Evolutionary conservation across 2,329 filamentous ascomycete species (phyloP), one percentile per base, ranked within the genome.

Genomic region (Aspergillus tamarii): DNA sequence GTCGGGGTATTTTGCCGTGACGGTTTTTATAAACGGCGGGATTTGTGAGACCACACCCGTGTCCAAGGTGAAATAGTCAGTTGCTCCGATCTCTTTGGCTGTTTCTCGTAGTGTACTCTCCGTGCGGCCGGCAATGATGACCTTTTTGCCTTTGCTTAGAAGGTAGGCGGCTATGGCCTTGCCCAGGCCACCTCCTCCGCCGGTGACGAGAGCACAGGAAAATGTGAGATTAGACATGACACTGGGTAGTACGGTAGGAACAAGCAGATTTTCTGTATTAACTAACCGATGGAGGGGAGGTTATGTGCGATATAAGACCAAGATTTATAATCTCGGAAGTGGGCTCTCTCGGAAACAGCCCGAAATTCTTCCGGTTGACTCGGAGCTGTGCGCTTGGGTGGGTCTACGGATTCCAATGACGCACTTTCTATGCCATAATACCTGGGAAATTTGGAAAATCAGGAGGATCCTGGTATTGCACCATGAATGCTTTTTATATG

Each of bases 41-140:
- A 75, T 71, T 1, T 76, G 70, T 0, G 72, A 58, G 0, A 80
- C 78, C 4, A 82, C 74, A 58, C 85, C 82, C 0, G 83, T 85
- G 69, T 88, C 85, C 0, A 83, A 75, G 28, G 79, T 78, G 64
- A 87, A 87, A 68, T 87, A 88, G 0, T 76, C 81, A 0, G 77
- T 76, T 2, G 82, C 81, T 0, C 80, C 80, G 19, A 88, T 78
- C 39, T 80, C 76, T 53, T 75, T 69, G 1, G 80, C 74, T 0
- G 84, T 79, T 1, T 73, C 65, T 58, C 81, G 73, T 1, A 88
- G 79, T 36, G 82, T 87, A 0, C 82, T 81, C 67, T 87, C 84
- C 4, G 85, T 88, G 21, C 71, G 68, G 9, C 70, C 70, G 19
- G 65, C 66, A 11, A 73, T 67, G 59, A 73, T 63, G n/a, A 72